phyloP scores from a whole-genome alignment of 2,329 filamentous ascomycete species.

The Chrysosporium queenslandicum region DNA sequence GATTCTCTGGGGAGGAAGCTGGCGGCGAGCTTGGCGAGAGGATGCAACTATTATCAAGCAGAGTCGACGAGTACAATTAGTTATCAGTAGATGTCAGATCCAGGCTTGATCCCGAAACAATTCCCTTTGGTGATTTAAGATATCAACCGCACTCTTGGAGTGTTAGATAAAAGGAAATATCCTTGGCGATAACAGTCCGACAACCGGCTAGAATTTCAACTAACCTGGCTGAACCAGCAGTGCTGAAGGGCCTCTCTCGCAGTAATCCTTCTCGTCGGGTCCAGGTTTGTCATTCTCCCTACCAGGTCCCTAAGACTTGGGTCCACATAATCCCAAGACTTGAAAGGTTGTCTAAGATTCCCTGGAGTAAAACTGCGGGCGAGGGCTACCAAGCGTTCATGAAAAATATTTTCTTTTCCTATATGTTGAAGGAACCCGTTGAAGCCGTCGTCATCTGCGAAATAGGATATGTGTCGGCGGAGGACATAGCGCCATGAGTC shows the following conservation, averaged over 20 bases:
- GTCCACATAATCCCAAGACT: conserved; percentile 34
- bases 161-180: background rate
- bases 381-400: conserved; percentile 31
- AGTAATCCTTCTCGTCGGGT: conserved; percentile 26
- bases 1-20: too few relatives aligned
- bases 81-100: background rate
- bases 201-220: background rate
- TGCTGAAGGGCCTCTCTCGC: conserved; percentile 27
- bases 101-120: background rate
- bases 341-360: conserved; percentile 36
- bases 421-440: conserved; percentile 36
- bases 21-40: too few relatives aligned
- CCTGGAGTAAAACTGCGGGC: conserved; percentile 31
- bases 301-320: conserved; percentile 25
- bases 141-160: background rate
- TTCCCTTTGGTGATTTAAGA: background rate
- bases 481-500: conserved; percentile 23
- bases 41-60: background rate
- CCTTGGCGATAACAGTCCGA: background rate
- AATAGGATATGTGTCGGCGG: conserved; percentile 38
- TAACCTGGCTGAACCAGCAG: conserved; percentile 22
- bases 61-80: background rate
- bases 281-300: conserved; percentile 25
- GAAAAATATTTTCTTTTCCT: conserved; percentile 32
- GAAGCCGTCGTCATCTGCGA: conserved; percentile 35